phyloP scores from a whole-genome alignment of 257 asterid genomes.

The Rhazya stricta region DNA sequence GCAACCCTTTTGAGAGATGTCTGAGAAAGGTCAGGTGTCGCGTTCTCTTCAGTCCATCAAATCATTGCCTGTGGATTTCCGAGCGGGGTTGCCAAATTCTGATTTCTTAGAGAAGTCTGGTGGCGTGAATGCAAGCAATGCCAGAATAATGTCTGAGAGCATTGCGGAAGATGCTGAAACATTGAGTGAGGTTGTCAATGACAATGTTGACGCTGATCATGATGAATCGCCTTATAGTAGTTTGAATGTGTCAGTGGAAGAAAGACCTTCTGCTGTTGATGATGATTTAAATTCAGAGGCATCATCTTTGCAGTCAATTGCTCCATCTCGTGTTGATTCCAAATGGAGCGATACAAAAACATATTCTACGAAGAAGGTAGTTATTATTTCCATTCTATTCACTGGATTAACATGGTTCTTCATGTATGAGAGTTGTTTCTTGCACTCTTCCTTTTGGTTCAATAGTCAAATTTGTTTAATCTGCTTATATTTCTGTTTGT shows the following conservation, averaged over 20 bases:
- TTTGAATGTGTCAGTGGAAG: conserved; percentile 43
- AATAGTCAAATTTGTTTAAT: neutral
- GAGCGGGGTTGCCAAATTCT: conserved; percentile 39
- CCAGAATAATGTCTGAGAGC: conserved; percentile 34
- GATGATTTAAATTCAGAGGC: conserved; percentile 37
- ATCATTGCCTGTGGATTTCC: conserved; percentile 66
- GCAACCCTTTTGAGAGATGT: conserved; percentile 39
- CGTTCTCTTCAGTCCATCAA: conserved; percentile 58
- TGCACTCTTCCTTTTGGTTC: neutral
- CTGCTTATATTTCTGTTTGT: neutral
- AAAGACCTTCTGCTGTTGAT: conserved; percentile 40
- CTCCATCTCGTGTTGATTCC: conserved; percentile 43
- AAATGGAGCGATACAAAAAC: conserved; percentile 83
- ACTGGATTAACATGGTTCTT: neutral
- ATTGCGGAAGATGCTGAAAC: conserved; percentile 36
- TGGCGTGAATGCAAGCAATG: conserved; percentile 17
- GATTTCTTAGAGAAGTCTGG: conserved; percentile 13
- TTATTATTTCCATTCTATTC: conserved; percentile 7
- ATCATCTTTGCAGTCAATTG: conserved; percentile 32
- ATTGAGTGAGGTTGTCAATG: conserved; percentile 30
- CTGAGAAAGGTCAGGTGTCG: conserved; percentile 35
- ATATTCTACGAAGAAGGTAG: conserved; percentile 69
- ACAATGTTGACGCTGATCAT: conserved; percentile 34
- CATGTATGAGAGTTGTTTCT: neutral
- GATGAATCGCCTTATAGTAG: conserved; percentile 79